Percentiles rank a stretch among this genome's conserved stretches.
phyloP scores from a whole-genome alignment of 306 rosid genomes.

The Glycine tomentella region DNA sequence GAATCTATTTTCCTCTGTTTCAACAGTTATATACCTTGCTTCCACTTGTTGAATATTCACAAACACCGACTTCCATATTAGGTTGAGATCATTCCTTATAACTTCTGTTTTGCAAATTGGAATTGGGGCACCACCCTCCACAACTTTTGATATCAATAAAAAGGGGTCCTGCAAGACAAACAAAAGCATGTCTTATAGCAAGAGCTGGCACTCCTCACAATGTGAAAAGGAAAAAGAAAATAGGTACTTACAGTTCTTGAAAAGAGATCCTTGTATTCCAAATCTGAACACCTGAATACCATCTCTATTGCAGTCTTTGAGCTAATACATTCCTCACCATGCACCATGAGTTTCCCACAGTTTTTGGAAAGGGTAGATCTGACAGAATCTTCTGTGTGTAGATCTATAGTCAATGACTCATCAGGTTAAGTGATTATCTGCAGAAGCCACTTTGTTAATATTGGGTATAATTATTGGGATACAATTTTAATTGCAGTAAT shows the following conservation, averaged over 20 bases:
- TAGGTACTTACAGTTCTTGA: slow-evolving; percentile 73
- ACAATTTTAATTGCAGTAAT: slow-evolving; percentile 8
- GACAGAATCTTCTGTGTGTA: slow-evolving; percentile 57
- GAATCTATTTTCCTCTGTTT: too few relatives aligned
- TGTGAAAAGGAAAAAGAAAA: slow-evolving; percentile 26
- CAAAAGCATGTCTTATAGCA: slow-evolving; percentile 26
- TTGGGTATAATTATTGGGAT: slow-evolving; percentile 32
- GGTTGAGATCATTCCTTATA: slow-evolving; percentile 72
- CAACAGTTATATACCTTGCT: slow-evolving; percentile 64
- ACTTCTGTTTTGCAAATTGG: slow-evolving; percentile 89
- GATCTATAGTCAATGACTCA: slow-evolving; percentile 67
- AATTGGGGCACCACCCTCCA: slow-evolving; percentile 62
- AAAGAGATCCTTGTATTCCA: slow-evolving; percentile 83
- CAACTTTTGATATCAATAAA: slow-evolving; percentile 68
- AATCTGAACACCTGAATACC: slow-evolving; percentile 70
- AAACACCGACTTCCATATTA: slow-evolving; percentile 71
- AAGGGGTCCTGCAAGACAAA: slow-evolving; percentile 72
- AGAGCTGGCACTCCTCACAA: slow-evolving; percentile 28
- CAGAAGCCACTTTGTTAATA: slow-evolving; percentile 44
- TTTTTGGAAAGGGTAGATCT: slow-evolving; percentile 53
- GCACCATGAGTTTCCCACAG: slow-evolving; percentile 68
- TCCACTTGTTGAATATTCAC: slow-evolving; percentile 80
- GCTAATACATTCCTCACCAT: slow-evolving; percentile 74
- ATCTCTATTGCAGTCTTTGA: slow-evolving; percentile 75
- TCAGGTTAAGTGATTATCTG: slow-evolving; percentile 72